phyloP scores from a whole-genome alignment of 768 basidiomycete genomes.

The Boletus eberwhitei region DNA sequence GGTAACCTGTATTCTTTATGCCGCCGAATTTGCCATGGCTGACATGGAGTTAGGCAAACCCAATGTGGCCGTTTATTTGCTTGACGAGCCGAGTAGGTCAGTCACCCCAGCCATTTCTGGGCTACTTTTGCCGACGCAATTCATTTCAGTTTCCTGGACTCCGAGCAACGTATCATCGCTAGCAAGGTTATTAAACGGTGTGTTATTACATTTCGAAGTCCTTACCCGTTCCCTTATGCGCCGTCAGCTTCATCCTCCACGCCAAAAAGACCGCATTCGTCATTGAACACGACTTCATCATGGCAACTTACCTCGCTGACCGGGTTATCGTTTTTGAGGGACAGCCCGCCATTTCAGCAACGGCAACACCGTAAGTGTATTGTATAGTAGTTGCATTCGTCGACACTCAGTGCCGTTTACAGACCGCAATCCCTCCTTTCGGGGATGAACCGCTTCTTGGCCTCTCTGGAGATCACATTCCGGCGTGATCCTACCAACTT shows the following conservation, averaged over 20 bases:
- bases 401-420: slow-evolving; percentile 4
- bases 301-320: slow-evolving; percentile 99
- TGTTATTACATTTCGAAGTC: slow-evolving; percentile 9
- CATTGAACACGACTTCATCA: slow-evolving; percentile 99
- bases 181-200: slow-evolving; percentile 97
- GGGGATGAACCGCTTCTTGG: slow-evolving; percentile 98
- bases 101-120: slow-evolving; percentile 14
- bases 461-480: slow-evolving; percentile 96
- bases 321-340: slow-evolving; percentile 93
- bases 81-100: slow-evolving; percentile 89
- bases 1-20: slow-evolving; percentile 42
- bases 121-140: slow-evolving; percentile 2
- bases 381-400: background rate
- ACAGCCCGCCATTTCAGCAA: slow-evolving; percentile 81
- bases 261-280: slow-evolving; percentile 98
- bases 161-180: slow-evolving; percentile 98
- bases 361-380: slow-evolving; percentile 77
- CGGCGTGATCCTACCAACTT: slow-evolving; percentile 95
- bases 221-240: background rate
- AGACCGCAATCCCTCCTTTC: slow-evolving; percentile 93
- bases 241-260: slow-evolving; percentile 80
- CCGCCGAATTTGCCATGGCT: background rate
- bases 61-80: slow-evolving; percentile 83
- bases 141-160: slow-evolving; percentile 79
- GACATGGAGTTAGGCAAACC: slow-evolving; percentile 53